A percentile compares a stretch with the other conserved stretches of the same genome.
Conservation (phyloP, 2,329 filamentous ascomycete species). For the Fusarium liriodendri region DNA sequence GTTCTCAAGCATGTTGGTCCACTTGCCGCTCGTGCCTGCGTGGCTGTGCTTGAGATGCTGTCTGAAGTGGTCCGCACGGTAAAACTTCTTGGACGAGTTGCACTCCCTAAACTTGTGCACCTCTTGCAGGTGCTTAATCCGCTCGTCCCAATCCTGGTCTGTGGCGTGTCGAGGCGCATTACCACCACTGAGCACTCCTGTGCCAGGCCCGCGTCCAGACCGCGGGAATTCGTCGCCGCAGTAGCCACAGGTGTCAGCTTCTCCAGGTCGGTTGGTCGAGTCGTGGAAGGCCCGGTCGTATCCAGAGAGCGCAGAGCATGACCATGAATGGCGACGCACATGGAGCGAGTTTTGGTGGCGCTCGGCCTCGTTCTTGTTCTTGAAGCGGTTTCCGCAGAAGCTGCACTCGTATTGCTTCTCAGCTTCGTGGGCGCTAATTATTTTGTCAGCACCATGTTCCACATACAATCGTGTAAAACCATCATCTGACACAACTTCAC, state of each 20-base stretch:
- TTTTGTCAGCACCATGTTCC: constrained; percentile 37
- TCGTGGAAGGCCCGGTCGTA: constrained; percentile 89
- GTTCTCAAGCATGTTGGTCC: constrained; percentile 98
- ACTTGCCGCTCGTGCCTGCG: constrained; percentile 94
- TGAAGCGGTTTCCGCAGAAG: constrained; percentile 95
- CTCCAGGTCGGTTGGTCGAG: constrained; percentile 73
- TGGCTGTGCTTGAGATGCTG: constrained; percentile 99
- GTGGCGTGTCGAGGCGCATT: constrained; percentile 65
- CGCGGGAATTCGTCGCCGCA: constrained; percentile 89
- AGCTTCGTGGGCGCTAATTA: constrained; percentile 80
- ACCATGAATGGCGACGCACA: constrained; percentile 94
- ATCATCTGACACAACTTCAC: constrained; percentile 15
- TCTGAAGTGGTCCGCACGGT: constrained; percentile 95
- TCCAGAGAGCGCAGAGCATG: constrained; percentile 85
- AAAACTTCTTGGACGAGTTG: constrained; percentile 99
- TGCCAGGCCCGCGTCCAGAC: constrained; percentile 55
- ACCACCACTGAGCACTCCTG: constrained; percentile 48
- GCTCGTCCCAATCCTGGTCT: constrained; percentile 87
- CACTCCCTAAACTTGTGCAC: constrained; percentile 98
- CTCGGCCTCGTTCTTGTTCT: constrained; percentile 99
- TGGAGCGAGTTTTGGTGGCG: constrained; percentile 96
- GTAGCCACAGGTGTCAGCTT: constrained; percentile 89
- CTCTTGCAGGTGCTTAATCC: constrained; percentile 87
- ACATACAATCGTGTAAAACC: background rate
- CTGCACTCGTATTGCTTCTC: constrained; percentile 97